phyloP scores from a whole-genome alignment of 768 basidiomycete species.

The Suillus americanus region DNA sequence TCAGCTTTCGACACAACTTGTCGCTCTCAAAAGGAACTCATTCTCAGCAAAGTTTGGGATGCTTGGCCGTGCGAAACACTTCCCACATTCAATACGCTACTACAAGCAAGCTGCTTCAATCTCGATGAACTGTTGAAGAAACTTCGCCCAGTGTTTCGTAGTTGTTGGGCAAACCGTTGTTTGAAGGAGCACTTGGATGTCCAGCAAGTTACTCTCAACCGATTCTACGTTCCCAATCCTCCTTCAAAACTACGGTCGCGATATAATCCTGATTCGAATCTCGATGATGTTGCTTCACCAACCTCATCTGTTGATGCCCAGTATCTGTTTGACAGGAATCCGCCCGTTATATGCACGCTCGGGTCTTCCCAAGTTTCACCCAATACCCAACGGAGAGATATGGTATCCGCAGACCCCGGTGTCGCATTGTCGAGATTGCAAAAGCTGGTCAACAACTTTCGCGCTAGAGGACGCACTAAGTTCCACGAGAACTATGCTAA shows the following conservation, averaged over 20 bases:
- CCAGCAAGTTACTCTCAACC: neutral
- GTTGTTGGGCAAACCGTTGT: neutral
- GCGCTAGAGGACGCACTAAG: neutral
- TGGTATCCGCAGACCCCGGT: neutral
- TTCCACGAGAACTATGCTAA: slow-evolving; percentile 16
- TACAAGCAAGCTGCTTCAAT: neutral
- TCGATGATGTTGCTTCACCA: no score
- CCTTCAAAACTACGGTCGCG: neutral
- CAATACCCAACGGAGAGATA: neutral
- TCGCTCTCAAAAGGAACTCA: neutral
- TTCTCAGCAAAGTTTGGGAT: neutral
- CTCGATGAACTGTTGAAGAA: neutral
- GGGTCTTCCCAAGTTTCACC: neutral
- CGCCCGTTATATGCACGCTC: neutral
- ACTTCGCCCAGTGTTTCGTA: neutral
- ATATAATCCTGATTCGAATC: neutral
- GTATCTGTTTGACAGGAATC: slow-evolving; percentile 7
- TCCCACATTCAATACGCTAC: neutral
- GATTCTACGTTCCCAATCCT: neutral
- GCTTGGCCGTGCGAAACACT: neutral
- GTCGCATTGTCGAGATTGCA: neutral
- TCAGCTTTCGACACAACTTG: neutral
- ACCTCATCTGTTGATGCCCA: neutral
- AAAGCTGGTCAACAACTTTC: slow-evolving; percentile 7
- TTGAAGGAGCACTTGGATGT: neutral